A percentile compares a stretch with the other conserved stretches of the same genome.
These are phyloP conservation scores for maize (Zea mays) DNA, from an alignment of 176 grass and related monocot species.

Conservation along the genomic window Zm-B73-REFERENCE-NAM-5.0 NC_050098.1:119459501-119460000, in stretches of 20 bases:
- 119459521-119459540: background rate
- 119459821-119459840: background rate
- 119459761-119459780: background rate
- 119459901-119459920: background rate
- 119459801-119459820: background rate
- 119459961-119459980: background rate
- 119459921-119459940: background rate
- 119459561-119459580: constrained; percentile 7
- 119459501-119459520: background rate
- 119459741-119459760: background rate
- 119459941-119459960: constrained; percentile 19
- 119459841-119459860: too few relatives aligned
- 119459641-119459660: constrained; percentile 54
- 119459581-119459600: constrained; percentile 21
- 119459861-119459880: too few relatives aligned
- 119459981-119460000: background rate
- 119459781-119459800: background rate
- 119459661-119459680: constrained; percentile 63
- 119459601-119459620: background rate
- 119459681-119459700: constrained; percentile 10
- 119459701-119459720: constrained; percentile 36
- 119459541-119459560: constrained; percentile 36
- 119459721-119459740: background rate
- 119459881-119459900: background rate
- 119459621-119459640: constrained; percentile 45